Percentiles rank a stretch among this genome's conserved stretches.
Evolutionary conservation across 2,329 filamentous ascomycete species (phyloP).

Genomic region (Colletotrichum spaethianum): DNA sequence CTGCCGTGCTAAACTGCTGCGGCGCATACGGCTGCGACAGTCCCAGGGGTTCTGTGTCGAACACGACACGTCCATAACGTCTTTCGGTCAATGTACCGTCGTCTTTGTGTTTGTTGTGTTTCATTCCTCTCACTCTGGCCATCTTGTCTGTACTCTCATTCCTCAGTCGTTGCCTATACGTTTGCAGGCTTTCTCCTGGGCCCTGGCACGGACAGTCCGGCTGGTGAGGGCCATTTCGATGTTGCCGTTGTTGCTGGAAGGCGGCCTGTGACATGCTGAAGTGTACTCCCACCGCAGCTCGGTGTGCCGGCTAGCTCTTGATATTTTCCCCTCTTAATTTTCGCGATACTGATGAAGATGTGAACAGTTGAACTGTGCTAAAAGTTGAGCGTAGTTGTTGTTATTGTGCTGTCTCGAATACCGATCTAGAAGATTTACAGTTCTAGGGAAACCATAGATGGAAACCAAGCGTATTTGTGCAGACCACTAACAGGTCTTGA

Average conservation of each 20-base stretch:
- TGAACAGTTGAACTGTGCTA: too few species aligned
- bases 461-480: neutral
- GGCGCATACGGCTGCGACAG: neutral
- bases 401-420: neutral
- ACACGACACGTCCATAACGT: neutral
- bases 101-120: neutral
- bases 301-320: neutral
- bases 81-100: neutral
- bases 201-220: neutral
- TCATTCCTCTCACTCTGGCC: neutral
- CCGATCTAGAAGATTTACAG: too few species aligned
- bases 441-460: neutral
- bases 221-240: slow-evolving; percentile 3
- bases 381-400: neutral
- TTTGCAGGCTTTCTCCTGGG: neutral
- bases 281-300: neutral
- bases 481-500: too few species aligned
- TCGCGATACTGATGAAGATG: neutral
- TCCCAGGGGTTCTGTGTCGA: neutral
- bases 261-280: neutral
- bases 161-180: neutral
- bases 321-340: too few species aligned
- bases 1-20: slow-evolving; percentile 1
- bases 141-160: slow-evolving; percentile 3
- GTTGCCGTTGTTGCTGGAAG: neutral